A percentile compares a stretch with the other conserved stretches of the same genome.
These are phyloP conservation scores for Lipomyces yamanashiensis DNA, from an alignment of 805 yeast genomes.

Conservation along the genomic window DNA sequence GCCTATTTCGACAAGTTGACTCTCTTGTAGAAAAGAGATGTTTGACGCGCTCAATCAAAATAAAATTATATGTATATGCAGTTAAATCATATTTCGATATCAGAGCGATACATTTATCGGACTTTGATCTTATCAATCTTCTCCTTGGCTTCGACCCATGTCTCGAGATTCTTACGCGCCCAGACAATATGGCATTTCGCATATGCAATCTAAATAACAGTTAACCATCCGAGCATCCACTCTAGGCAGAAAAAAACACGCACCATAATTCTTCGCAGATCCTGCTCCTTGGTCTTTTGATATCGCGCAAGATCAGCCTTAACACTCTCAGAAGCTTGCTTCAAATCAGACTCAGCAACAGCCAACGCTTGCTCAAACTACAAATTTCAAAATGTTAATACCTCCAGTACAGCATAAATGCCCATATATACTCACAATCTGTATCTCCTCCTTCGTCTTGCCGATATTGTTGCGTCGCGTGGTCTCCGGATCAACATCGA, in stretches of 20 bases:
- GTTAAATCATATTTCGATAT: too few species aligned
- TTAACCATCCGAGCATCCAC: neutral
- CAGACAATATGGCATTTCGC: constrained; percentile 62
- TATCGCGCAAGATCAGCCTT: constrained; percentile 51
- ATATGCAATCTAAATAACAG: constrained; percentile 47
- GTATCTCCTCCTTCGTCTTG: constrained; percentile 53
- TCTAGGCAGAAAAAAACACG: neutral
- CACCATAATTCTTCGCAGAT: constrained; percentile 55
- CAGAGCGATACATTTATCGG: constrained; percentile 3
- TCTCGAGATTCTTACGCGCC: constrained; percentile 69
- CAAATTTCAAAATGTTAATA: neutral
- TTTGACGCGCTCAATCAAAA: too few species aligned
- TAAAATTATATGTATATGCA: neutral
- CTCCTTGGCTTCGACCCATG: constrained; percentile 65
- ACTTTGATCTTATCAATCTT: constrained; percentile 37
- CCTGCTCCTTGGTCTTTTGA: constrained; percentile 55
- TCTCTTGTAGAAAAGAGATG: too few species aligned
- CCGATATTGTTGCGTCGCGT: constrained; percentile 58
- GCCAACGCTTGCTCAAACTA: constrained; percentile 53
- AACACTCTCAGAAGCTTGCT: constrained; percentile 53
- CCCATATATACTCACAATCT: constrained; percentile 19
- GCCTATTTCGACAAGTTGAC: too few species aligned
- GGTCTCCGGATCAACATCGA: constrained; percentile 70
- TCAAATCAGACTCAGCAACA: constrained; percentile 59
- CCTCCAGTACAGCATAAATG: neutral